phyloP scores from a whole-genome alignment of 441 rosid genomes.

The Pelargonium fulgidum region DNA sequence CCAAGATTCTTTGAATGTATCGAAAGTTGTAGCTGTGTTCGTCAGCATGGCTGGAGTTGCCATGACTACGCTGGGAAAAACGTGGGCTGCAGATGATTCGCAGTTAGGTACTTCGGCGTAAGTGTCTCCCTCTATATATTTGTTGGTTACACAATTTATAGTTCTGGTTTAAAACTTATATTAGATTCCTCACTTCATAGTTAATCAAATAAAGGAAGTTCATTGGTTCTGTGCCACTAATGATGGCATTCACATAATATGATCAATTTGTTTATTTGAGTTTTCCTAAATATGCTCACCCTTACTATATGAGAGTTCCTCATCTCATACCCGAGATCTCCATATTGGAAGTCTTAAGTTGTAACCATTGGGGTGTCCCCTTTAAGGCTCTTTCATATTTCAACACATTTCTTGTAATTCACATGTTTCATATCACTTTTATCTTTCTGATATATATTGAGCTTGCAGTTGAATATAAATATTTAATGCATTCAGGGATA shows the following conservation, averaged over 20 bases:
- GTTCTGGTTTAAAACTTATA: neutral
- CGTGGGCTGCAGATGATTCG: slow-evolving; percentile 91
- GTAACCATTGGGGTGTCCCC: neutral
- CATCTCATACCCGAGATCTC: neutral
- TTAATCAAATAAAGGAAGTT: too few species aligned
- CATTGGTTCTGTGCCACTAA: too few species aligned
- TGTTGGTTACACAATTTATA: neutral
- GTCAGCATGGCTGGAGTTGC: slow-evolving; percentile 94
- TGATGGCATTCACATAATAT: too few species aligned
- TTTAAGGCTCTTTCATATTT: slow-evolving; percentile 14
- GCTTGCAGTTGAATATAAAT: slow-evolving; percentile 42
- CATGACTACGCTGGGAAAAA: slow-evolving; percentile 92
- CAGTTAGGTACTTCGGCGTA: slow-evolving; percentile 51
- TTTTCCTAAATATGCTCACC: neutral
- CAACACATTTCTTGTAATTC: slow-evolving; percentile 22
- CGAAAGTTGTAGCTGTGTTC: slow-evolving; percentile 82
- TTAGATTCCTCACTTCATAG: too few species aligned
- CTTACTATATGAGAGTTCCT: neutral
- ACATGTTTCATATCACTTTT: slow-evolving; percentile 16
- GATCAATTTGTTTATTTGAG: too few species aligned
- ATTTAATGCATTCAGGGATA: slow-evolving; percentile 52
- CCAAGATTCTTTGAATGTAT: slow-evolving; percentile 69
- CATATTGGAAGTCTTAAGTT: neutral
- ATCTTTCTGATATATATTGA: slow-evolving; percentile 23
- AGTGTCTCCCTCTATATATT: slow-evolving; percentile 23